These are phyloP conservation scores for Chlorophyllum brunneum DNA, from an alignment of 768 basidiomycete genomes.

Conservation along the genomic window DNA sequence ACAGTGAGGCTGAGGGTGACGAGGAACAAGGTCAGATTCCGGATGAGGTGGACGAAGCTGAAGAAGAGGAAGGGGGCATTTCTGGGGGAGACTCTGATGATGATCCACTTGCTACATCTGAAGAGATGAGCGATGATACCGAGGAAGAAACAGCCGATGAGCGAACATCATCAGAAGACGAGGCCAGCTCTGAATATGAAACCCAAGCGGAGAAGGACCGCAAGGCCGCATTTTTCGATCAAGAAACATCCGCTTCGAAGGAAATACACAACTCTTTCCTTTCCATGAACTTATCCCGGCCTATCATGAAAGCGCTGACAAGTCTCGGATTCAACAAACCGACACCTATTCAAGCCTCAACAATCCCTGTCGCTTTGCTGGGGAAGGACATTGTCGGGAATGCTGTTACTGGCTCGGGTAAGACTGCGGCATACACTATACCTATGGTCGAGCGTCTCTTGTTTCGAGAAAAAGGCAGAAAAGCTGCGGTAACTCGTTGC, in stretches of 20 bases:
- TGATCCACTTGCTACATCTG: constrained; percentile 15
- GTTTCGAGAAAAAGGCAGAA: constrained; percentile 87
- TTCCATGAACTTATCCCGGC: constrained; percentile 93
- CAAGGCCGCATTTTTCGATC: constrained; percentile 87
- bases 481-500: constrained; percentile 83
- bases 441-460: constrained; percentile 91
- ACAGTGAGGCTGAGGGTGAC: constrained; percentile 22
- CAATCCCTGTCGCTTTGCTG: constrained; percentile 89
- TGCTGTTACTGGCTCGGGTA: constrained; percentile 96
- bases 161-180: constrained; percentile 26
- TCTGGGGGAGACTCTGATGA: constrained; percentile 16
- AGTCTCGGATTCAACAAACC: constrained; percentile 76
- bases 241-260: constrained; percentile 37
- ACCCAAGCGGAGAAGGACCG: constrained; percentile 68
- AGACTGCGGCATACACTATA: constrained; percentile 96
- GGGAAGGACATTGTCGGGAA: constrained; percentile 96
- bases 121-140: constrained; percentile 3
- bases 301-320: constrained; percentile 87
- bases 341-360: constrained; percentile 93
- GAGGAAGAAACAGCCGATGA: constrained; percentile 31
- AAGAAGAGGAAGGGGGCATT: constrained; percentile 24
- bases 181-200: constrained; percentile 38
- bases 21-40: constrained; percentile 21
- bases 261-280: constrained; percentile 77
- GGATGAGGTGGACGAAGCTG: constrained; percentile 20